These are phyloP conservation scores for Coemansia interrupta DNA, from an alignment of 192 early-diverging fungal species.

Conservation along the genomic window DNA sequence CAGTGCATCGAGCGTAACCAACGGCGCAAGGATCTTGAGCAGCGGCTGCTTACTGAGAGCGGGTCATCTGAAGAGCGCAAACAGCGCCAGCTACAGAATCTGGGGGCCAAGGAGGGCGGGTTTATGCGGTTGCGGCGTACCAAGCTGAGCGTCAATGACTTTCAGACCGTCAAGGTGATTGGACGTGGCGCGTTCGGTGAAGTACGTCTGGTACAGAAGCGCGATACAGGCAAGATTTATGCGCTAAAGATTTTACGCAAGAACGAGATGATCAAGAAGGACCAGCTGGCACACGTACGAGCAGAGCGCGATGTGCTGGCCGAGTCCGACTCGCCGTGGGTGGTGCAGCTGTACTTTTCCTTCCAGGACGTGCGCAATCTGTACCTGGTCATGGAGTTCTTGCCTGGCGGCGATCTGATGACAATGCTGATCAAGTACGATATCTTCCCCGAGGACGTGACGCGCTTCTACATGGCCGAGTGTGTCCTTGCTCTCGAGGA, in stretches of 20 bases:
- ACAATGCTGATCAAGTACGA: conserved; percentile 99
- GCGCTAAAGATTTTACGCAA: conserved; percentile 98
- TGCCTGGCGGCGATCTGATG: conserved; percentile 99
- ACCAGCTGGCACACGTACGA: conserved; percentile 96
- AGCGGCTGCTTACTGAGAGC: conserved; percentile 65
- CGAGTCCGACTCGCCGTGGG: conserved; percentile 94
- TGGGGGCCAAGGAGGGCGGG: conserved; percentile 88
- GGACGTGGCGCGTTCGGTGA: conserved; percentile 99
- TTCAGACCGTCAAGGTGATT: conserved; percentile 94
- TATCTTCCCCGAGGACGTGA: conserved; percentile 94
- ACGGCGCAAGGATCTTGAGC: conserved; percentile 76
- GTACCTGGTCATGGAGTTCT: conserved; percentile 99
- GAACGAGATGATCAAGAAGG: conserved; percentile 97
- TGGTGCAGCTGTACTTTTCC: conserved; percentile 96
- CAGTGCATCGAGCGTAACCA: conserved; percentile 86
- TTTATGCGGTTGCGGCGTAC: conserved; percentile 90
- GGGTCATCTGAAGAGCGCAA: conserved; percentile 84
- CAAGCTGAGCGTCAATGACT: conserved; percentile 86
- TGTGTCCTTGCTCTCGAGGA: conserved; percentile 88
- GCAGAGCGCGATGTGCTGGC: conserved; percentile 98
- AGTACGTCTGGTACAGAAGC: conserved; percentile 93
- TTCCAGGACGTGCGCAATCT: conserved; percentile 94
- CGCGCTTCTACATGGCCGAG: conserved; percentile 98
- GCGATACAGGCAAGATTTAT: conserved; percentile 95
- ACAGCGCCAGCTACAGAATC: conserved; percentile 69